Percentiles rank a stretch among this genome's conserved stretches.
Evolutionary conservation across 495 filamentous ascomycete genomes (phyloP).

Genomic region (Aspergillus sclerotiicarbonarius): DNA sequence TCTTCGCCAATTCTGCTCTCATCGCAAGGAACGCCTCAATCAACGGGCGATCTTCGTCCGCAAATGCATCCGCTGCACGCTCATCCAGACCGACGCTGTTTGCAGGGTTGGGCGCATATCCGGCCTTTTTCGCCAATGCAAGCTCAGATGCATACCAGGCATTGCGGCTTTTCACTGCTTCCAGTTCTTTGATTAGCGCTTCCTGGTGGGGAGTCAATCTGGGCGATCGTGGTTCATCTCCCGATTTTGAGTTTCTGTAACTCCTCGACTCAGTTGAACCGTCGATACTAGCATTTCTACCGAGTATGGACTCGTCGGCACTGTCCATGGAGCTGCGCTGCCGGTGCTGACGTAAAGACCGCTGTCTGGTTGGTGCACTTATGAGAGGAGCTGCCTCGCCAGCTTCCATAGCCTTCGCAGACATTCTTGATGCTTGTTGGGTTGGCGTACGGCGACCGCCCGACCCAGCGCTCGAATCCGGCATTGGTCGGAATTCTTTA

Average conservation of each 20-base stretch:
- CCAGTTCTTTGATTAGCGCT: slow-evolving; percentile 74
- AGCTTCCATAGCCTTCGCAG: slow-evolving; percentile 48
- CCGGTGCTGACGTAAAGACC: slow-evolving; percentile 41
- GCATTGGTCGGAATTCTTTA: slow-evolving; percentile 36
- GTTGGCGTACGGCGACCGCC: slow-evolving; percentile 66
- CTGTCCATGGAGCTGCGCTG: slow-evolving; percentile 47
- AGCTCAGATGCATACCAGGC: slow-evolving; percentile 97
- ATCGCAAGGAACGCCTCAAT: slow-evolving; percentile 92
- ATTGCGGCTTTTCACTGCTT: slow-evolving; percentile 76
- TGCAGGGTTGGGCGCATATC: slow-evolving; percentile 73
- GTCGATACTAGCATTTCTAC: slow-evolving; percentile 42
- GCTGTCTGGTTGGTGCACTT: slow-evolving; percentile 40
- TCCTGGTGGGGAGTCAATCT: slow-evolving; percentile 48
- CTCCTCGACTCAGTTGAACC: slow-evolving; percentile 43
- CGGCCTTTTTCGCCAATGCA: slow-evolving; percentile 81
- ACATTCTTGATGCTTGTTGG: slow-evolving; percentile 40
- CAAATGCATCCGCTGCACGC: slow-evolving; percentile 69
- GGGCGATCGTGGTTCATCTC: slow-evolving; percentile 47
- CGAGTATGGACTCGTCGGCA: slow-evolving; percentile 44
- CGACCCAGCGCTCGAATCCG: slow-evolving; percentile 37
- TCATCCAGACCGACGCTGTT: slow-evolving; percentile 75
- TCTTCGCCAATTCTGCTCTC: slow-evolving; percentile 69
- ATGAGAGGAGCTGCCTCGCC: slow-evolving; percentile 49
- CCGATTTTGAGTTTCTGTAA: slow-evolving; percentile 39
- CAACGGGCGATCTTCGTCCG: slow-evolving; percentile 86